Base-by-base conservation (phyloP, 176 grass and related monocot species). In the Microstegium vimineum region DNA sequence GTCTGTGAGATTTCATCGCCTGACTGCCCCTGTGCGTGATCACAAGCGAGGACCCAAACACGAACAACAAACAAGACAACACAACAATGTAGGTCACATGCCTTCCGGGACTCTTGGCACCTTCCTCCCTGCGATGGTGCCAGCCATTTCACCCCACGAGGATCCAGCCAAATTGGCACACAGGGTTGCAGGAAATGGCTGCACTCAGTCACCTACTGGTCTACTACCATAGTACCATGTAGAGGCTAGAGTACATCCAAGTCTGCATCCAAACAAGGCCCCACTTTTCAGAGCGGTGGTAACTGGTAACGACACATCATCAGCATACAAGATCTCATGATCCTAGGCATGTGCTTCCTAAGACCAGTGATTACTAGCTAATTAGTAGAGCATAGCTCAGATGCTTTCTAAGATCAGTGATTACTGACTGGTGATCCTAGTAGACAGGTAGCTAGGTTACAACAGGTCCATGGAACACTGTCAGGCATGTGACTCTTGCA, bases 381-480 rank as follows among this genome's bases (percentile, higher is more conserved):
- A 26, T 77, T 25, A 59, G n/a, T 59, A 59, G n/a, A 59, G 26
- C 54, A 34, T 62, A 76, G 54, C 63, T 32, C 62, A 30, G 60
- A 71, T 46, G 57, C 60, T 84, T 81, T 86, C 86, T 89, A 84
- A 74, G 71, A 74, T 85, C 71, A 93, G 83, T 46, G 76, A 87
- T 92, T 81, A 92, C 65, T 86, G 85, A 82, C 69, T 81, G 89
- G 59, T 86, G 85, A 89, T 61, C 86, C 67, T 82, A 2, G 4
- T 33, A 66, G 79, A 67, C 61, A 64, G 35, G 41, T 83, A 62
- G 31, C 30, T 45, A 49, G 56, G 80, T 66, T 57, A 66, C 57
- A 69, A 70, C 25, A n/a, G 42, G 66, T 31, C 46, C 70, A 18
- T 42, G 38, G 51, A 52, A 30, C 42, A 62, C 36, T 59, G 34